These are phyloP conservation scores for Microstegium vimineum DNA, from an alignment of 176 grass and related monocot species.

Conservation along the genomic window DNA sequence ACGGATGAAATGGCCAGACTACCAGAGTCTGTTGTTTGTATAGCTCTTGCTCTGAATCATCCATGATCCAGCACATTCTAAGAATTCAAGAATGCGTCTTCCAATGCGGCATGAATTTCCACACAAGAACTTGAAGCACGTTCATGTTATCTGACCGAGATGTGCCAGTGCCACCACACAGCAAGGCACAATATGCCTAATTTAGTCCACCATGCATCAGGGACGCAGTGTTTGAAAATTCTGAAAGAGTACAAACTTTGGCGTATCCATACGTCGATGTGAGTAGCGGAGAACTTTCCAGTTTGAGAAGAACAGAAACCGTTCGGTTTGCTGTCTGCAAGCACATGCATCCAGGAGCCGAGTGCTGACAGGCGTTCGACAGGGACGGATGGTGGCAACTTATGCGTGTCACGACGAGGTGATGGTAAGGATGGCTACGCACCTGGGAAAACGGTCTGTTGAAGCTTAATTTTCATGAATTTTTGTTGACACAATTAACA, in stretches of 20 bases:
- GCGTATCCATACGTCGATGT: too few relatives aligned
- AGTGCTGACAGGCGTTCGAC: too few relatives aligned
- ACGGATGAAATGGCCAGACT: neutral
- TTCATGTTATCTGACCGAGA: neutral
- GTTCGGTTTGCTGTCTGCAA: too few relatives aligned
- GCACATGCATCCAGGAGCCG: too few relatives aligned
- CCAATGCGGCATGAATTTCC: too few relatives aligned
- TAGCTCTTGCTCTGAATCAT: neutral
- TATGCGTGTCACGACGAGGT: too few relatives aligned
- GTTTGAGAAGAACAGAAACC: too few relatives aligned
- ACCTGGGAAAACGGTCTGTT: neutral
- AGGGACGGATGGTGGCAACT: too few relatives aligned
- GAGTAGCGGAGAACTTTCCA: too few relatives aligned
- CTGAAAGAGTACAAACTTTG: neutral
- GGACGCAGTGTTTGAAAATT: neutral
- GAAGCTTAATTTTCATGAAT: neutral
- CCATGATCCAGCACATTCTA: too few relatives aligned
- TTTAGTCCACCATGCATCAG: neutral
- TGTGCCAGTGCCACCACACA: neutral
- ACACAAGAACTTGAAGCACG: neutral
- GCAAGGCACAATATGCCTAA: neutral
- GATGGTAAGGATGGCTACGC: neutral
- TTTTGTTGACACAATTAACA: neutral
- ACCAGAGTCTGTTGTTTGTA: neutral
- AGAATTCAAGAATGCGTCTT: too few relatives aligned